A percentile compares a stretch with the other conserved stretches of the same genome.
Evolutionary conservation across 2,329 filamentous ascomycete species (phyloP).

Genomic region (Annulohypoxylon truncatum): DNA sequence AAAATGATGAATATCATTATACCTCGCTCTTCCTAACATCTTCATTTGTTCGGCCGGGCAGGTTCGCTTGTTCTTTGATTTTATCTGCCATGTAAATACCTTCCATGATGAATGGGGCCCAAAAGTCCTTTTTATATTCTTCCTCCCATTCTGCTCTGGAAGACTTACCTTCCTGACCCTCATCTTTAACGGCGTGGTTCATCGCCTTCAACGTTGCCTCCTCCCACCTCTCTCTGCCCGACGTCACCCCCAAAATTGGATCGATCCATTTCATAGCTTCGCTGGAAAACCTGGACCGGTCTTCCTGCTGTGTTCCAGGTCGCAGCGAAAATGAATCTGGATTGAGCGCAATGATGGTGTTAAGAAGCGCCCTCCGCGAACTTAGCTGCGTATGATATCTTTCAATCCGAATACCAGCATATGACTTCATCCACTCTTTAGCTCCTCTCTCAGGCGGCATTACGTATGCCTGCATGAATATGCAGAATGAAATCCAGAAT

Average conservation of each 20-base stretch:
- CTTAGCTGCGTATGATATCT: background rate
- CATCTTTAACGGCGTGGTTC: background rate
- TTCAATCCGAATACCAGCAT: background rate
- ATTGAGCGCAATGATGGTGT: constrained; percentile 1
- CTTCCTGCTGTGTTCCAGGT: background rate
- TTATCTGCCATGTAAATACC: background rate
- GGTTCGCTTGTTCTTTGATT: background rate
- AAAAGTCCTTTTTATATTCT: background rate
- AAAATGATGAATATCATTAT: background rate
- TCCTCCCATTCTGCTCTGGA: background rate
- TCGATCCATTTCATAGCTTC: background rate
- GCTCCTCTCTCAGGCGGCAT: background rate
- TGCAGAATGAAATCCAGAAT: background rate
- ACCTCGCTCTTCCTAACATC: background rate
- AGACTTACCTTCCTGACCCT: background rate
- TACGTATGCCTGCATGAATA: background rate
- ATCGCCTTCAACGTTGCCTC: background rate
- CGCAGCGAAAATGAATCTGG: background rate
- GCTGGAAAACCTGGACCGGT: background rate
- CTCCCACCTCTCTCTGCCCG: background rate
- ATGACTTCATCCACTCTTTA: background rate
- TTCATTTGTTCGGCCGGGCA: background rate
- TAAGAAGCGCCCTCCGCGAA: background rate
- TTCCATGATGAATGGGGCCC: background rate
- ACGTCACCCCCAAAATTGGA: background rate